Evolutionary conservation across 371 early-diverging fungal genomes (phyloP).

Genomic region (Parasitella parasitica): DNA sequence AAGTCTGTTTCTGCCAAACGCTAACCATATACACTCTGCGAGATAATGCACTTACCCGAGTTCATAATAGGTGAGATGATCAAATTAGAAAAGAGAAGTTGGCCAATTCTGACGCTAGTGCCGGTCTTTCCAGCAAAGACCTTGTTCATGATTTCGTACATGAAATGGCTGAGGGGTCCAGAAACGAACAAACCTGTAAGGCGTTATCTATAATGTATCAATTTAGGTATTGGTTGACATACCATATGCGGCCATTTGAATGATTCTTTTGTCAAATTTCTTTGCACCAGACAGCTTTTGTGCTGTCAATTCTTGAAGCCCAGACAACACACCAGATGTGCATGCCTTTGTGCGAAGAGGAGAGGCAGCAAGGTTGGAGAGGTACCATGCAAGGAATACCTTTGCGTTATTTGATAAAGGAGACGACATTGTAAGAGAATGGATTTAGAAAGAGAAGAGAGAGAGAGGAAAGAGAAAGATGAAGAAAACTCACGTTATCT

Average conservation of each 20-base stretch:
- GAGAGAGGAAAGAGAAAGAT: not conserved
- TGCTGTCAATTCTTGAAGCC: constrained; percentile 78
- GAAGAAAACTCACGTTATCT: constrained; percentile 12
- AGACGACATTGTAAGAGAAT: not conserved
- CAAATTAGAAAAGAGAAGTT: constrained; percentile 68
- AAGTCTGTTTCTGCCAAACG: too few species aligned
- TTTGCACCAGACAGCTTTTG: constrained; percentile 67
- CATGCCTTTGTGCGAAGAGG: constrained; percentile 82
- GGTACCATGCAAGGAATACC: constrained; percentile 60
- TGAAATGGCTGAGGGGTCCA: constrained; percentile 71
- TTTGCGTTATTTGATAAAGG: constrained; percentile 13
- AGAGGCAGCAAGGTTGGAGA: constrained; percentile 57
- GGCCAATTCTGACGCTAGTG: constrained; percentile 54
- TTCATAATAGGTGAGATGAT: constrained; percentile 81
- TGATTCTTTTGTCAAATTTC: constrained; percentile 62
- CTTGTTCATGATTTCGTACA: constrained; percentile 67
- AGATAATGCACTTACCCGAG: constrained; percentile 54
- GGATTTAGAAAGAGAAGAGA: not conserved
- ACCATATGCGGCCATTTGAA: constrained; percentile 85
- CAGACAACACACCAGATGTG: constrained; percentile 74
- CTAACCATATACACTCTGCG: not conserved
- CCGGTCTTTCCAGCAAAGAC: constrained; percentile 64
- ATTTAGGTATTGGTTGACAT: too few species aligned
- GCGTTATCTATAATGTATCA: too few species aligned
- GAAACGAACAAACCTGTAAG: constrained; percentile 55